A percentile compares a stretch with the other conserved stretches of the same genome.
phyloP scores from a whole-genome alignment of 2,329 filamentous ascomycete species.

The Exserohilum turcica region DNA sequence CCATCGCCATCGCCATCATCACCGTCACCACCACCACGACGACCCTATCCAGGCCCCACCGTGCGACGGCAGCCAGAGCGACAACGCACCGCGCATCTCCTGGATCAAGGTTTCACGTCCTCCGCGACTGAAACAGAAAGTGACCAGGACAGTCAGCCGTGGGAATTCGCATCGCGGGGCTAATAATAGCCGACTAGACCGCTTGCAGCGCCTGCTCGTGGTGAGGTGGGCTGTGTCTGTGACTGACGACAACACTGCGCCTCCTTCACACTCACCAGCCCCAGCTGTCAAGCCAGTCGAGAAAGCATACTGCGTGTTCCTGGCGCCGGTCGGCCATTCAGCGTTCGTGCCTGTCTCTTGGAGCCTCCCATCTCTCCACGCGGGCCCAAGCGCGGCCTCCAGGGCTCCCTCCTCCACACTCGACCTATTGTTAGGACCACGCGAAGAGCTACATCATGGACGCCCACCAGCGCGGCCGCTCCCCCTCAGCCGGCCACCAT shows the following conservation, averaged over 20 bases:
- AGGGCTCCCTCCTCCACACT: constrained; percentile 19
- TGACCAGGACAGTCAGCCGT: constrained; percentile 15
- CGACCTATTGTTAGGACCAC: constrained; percentile 40
- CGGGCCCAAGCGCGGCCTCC: constrained; percentile 28
- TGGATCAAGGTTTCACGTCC: constrained; percentile 25
- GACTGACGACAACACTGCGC: constrained; percentile 29
- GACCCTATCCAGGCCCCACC: not conserved
- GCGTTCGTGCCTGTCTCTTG: constrained; percentile 16
- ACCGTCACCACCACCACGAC: not conserved
- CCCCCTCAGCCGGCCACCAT: constrained; percentile 63
- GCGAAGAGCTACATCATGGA: constrained; percentile 56
- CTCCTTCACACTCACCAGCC: constrained; percentile 38
- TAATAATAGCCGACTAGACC: constrained; percentile 17
- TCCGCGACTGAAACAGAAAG: constrained; percentile 31
- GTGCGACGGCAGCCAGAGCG: constrained; percentile 11
- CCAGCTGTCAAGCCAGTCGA: constrained; percentile 26
- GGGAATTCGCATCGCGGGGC: constrained; percentile 13
- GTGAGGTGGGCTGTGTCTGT: constrained; percentile 17
- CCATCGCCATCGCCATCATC: no score
- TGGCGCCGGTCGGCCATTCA: constrained; percentile 31
- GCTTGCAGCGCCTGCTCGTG: constrained; percentile 19
- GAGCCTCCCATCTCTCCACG: constrained; percentile 11
- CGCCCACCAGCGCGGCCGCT: constrained; percentile 63
- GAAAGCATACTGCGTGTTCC: constrained; percentile 24
- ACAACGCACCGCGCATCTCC: constrained; percentile 20